Evolutionary conservation across 371 early-diverging fungal species (phyloP), one percentile per base, ranked within the genome.

Genomic region (Actinomortierella ambigua): DNA sequence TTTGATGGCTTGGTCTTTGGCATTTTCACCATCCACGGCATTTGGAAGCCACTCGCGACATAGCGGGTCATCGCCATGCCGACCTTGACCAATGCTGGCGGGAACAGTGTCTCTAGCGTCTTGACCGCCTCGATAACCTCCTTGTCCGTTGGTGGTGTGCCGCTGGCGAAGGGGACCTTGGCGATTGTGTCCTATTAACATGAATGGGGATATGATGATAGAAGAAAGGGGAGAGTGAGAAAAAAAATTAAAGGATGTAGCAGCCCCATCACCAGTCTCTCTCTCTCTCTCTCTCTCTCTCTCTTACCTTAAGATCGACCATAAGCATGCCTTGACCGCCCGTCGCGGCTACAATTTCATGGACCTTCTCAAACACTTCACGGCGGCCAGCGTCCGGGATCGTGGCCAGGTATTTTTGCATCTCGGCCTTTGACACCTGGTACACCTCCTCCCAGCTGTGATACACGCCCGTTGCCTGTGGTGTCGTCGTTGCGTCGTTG

Each of bases 41-140:
- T 48, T 14, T 73, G 73, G 50, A 52, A 60, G 20, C 73, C 73
- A 60, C 57, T 66, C 42, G 50, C 44, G 6, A 73, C 63, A 40
- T 60, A 73, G 9, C 73, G 63, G 2, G 34, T 28, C 26, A 57
- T 48, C 0, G 73, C 53, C 53, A 57, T 55, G 13, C 73, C 67
- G 2, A 73, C 67, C 42, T 54, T 59, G 24, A 73, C 24, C 50
- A 73, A 1, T 0, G 66, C 48, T 1, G 63, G 49, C 3, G 60
- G 57, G 13, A 42, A 29, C 14, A 34, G 9, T 8, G 14, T 2
- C 5, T 49, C 43, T 3, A 63, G 53, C 0, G 24, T 57, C 2
- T 34, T 43, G 20, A 73, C 15, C 20, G 63, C 56, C 0, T 56
- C 50, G 41, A 55, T 39, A 11, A 73, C 53, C n/a, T 60, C 63